Percentiles rank a stretch among this genome's conserved stretches.
Evolutionary conservation across 257 asterid species (phyloP).

Genomic region (Leptodermis oblonga): DNA sequence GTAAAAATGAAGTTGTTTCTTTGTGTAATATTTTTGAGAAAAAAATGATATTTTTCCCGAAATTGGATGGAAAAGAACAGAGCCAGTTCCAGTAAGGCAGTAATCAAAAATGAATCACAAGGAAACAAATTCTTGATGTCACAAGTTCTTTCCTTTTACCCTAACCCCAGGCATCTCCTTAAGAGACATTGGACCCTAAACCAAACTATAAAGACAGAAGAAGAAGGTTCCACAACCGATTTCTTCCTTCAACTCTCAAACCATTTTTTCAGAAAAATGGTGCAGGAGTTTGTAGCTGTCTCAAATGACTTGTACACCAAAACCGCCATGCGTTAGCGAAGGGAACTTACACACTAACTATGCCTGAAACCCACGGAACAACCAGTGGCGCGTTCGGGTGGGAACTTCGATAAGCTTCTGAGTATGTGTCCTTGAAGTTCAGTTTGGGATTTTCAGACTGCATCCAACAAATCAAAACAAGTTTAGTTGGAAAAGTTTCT

Average conservation of each 20-base stretch:
- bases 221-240: neutral
- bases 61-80: too few species aligned
- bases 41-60: too few species aligned
- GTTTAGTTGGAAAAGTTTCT: neutral
- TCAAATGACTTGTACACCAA: conserved; percentile 2
- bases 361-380: conserved; percentile 92
- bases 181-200: too few species aligned
- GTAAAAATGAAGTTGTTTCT: too few species aligned
- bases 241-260: conserved; percentile 4
- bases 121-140: too few species aligned
- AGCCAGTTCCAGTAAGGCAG: too few species aligned
- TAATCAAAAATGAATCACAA: too few species aligned
- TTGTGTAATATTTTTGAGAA: too few species aligned
- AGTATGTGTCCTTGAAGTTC: conserved; percentile 66
- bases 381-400: conserved; percentile 73
- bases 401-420: conserved; percentile 63
- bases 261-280: conserved; percentile 11
- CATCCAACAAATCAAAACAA: conserved; percentile 20
- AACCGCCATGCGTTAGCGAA: neutral
- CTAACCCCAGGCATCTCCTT: too few species aligned
- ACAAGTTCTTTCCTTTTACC: too few species aligned
- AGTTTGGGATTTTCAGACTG: conserved; percentile 71
- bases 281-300: neutral
- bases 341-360: conserved; percentile 31
- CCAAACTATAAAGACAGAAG: neutral